Conservation (phyloP, 2,329 filamentous ascomycete genomes). For the Coniochaeta sp. region DNA sequence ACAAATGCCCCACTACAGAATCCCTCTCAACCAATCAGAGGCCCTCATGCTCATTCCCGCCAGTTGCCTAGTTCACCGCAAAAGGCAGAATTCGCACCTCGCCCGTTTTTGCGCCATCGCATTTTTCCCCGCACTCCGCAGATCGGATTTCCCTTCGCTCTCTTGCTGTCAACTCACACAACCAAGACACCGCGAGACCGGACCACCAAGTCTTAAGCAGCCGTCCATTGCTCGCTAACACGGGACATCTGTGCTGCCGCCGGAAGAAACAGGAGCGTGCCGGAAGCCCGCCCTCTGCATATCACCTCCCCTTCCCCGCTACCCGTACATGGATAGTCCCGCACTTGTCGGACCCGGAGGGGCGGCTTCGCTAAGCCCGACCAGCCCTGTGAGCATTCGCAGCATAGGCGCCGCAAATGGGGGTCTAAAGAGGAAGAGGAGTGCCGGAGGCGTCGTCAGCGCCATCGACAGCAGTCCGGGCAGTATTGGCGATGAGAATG, state of each 20-base stretch:
- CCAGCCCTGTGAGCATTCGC: slow-evolving; percentile 46
- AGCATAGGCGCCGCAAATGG: slow-evolving; percentile 35
- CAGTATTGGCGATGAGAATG: slow-evolving; percentile 50
- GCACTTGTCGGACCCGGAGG: slow-evolving; percentile 22
- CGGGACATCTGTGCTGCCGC: background rate
- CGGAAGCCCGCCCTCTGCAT: background rate
- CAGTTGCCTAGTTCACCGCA: background rate
- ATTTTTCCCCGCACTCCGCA: slow-evolving; percentile 2
- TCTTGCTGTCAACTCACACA: background rate
- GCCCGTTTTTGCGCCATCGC: background rate
- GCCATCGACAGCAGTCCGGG: slow-evolving; percentile 54
- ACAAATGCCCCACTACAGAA: background rate
- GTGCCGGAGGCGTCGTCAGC: slow-evolving; percentile 32
- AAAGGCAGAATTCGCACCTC: background rate
- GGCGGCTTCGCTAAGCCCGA: slow-evolving; percentile 35
- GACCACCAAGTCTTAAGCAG: background rate
- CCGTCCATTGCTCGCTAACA: background rate
- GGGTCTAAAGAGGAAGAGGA: slow-evolving; percentile 52
- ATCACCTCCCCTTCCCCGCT: slow-evolving; percentile 3
- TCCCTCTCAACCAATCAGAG: background rate
- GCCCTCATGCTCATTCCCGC: background rate
- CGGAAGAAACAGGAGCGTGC: slow-evolving; percentile 1
- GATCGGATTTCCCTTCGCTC: slow-evolving; percentile 3
- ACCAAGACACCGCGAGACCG: slow-evolving; percentile 1
- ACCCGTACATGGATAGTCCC: slow-evolving; percentile 26